phyloP scores from a whole-genome alignment of 2,329 filamentous ascomycete species.

The Pestalotiopsis sp. region DNA sequence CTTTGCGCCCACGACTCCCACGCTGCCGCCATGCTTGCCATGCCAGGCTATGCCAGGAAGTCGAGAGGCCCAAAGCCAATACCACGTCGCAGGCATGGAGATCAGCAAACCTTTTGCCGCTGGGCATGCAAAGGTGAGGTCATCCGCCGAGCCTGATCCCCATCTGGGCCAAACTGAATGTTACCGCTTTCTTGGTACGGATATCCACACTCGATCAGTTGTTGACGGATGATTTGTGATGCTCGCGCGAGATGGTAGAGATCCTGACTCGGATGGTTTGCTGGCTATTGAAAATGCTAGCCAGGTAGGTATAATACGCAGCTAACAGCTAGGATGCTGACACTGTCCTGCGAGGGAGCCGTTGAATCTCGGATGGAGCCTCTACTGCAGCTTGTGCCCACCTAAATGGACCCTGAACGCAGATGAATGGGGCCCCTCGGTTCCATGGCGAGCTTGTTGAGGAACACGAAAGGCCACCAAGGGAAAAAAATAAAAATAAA shows the following conservation, averaged over 20 bases:
- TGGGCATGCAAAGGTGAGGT: not conserved
- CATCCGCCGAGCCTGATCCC: not conserved
- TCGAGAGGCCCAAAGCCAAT: slow-evolving; percentile 17
- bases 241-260: not conserved
- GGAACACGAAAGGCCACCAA: not conserved
- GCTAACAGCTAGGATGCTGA: not conserved
- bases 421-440: not conserved
- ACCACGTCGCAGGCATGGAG: not conserved
- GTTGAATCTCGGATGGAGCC: not conserved
- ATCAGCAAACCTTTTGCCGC: not conserved
- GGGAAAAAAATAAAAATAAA: not conserved
- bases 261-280: not conserved
- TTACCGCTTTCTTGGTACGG: not conserved
- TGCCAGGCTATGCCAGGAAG: not conserved
- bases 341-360: not conserved
- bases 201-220: not conserved
- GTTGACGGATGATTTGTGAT: not conserved
- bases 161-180: not conserved
- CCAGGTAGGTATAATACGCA: not conserved
- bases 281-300: not conserved
- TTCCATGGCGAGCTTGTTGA: not conserved
- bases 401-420: slow-evolving; percentile 5
- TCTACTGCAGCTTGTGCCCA: slow-evolving; percentile 4
- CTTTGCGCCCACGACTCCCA: not conserved
- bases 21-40: too few species aligned